phyloP scores from a whole-genome alignment of 192 early-diverging fungal species.

The Linnemannia hyalina region DNA sequence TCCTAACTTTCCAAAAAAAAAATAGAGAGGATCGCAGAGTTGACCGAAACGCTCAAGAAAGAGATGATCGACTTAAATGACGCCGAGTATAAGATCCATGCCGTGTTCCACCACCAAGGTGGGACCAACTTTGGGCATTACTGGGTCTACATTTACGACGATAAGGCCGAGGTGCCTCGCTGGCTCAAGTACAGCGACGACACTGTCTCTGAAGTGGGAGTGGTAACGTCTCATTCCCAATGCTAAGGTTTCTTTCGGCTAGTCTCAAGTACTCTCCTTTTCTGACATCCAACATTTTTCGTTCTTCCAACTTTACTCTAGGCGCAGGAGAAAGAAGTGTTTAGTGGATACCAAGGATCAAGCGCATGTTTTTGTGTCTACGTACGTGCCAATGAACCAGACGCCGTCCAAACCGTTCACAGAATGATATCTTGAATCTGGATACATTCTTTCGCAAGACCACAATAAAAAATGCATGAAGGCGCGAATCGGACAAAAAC shows the following conservation, averaged over 20 bases:
- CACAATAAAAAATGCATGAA: constrained; percentile 2
- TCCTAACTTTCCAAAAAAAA: not conserved
- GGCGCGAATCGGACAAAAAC: not conserved
- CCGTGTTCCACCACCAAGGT: constrained; percentile 82
- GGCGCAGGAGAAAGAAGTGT: constrained; percentile 67
- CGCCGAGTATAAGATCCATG: constrained; percentile 74
- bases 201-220: constrained; percentile 65
- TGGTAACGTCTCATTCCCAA: constrained; percentile 18
- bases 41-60: constrained; percentile 29
- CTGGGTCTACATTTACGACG: constrained; percentile 82
- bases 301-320: constrained; percentile 12
- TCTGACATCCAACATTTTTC: not conserved
- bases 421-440: constrained; percentile 7
- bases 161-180: constrained; percentile 55
- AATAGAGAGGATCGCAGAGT: constrained; percentile 18
- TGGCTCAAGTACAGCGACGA: constrained; percentile 87
- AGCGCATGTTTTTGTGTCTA: constrained; percentile 85
- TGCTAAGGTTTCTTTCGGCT: not conserved
- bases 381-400: constrained; percentile 54
- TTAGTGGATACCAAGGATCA: constrained; percentile 65
- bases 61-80: constrained; percentile 55
- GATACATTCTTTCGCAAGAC: not conserved
- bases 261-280: not conserved
- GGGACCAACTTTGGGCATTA: constrained; percentile 81
- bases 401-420: constrained; percentile 34